These are phyloP conservation scores for Pleurotus cornucopiae DNA, from an alignment of 768 basidiomycete species.

Conservation along the genomic window DNA sequence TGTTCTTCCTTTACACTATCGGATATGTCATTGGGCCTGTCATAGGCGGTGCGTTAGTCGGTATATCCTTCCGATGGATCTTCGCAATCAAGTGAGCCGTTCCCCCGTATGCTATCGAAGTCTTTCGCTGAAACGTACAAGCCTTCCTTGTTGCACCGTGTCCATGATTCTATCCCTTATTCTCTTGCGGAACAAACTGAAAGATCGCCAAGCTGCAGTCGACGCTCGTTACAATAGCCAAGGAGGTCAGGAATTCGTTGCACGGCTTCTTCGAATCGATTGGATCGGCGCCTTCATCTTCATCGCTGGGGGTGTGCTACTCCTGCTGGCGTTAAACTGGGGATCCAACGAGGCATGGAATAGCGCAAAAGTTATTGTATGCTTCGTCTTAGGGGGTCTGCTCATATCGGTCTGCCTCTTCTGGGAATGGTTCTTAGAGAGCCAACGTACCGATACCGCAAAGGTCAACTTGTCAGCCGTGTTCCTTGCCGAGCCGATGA, in stretches of 20 bases:
- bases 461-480: background rate
- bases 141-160: slow-evolving; percentile 33
- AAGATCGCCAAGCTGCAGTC: slow-evolving; percentile 11
- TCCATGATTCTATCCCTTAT: slow-evolving; percentile 35
- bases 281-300: slow-evolving; percentile 44
- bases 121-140: slow-evolving; percentile 11
- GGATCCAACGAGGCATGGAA: slow-evolving; percentile 41
- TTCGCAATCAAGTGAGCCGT: slow-evolving; percentile 48
- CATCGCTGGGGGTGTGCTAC: slow-evolving; percentile 36
- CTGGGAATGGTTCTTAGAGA: slow-evolving; percentile 41
- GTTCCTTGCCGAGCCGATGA: slow-evolving; percentile 34
- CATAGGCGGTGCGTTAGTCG: slow-evolving; percentile 37
- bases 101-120: background rate
- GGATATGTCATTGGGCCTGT: slow-evolving; percentile 41
- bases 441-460: slow-evolving; percentile 4
- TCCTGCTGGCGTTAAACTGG: slow-evolving; percentile 49
- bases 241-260: slow-evolving; percentile 14
- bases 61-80: slow-evolving; percentile 45
- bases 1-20: slow-evolving; percentile 39
- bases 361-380: slow-evolving; percentile 38
- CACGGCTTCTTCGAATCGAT: slow-evolving; percentile 34
- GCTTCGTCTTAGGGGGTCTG: slow-evolving; percentile 40
- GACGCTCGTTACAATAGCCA: background rate
- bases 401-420: slow-evolving; percentile 32
- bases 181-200: slow-evolving; percentile 31